Conservation (phyloP, 805 yeast genomes). For the Komagataella mondaviorum region DNA sequence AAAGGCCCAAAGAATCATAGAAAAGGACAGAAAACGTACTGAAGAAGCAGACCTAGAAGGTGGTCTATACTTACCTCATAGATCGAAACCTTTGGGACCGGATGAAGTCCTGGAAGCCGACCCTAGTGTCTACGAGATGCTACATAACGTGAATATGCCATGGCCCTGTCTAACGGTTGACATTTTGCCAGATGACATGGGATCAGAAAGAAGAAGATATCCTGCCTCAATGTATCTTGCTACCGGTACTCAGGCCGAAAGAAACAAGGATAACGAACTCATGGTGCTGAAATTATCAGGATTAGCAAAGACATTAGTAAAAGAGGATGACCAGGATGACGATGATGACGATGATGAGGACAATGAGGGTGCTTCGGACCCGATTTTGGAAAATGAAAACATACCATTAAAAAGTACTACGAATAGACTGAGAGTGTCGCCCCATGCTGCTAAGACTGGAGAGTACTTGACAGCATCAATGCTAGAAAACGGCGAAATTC, state of each 20-base stretch:
- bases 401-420: constrained; percentile 72
- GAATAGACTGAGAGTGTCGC: constrained; percentile 77
- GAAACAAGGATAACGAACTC: constrained; percentile 79
- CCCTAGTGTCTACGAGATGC: constrained; percentile 91
- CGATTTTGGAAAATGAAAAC: constrained; percentile 78
- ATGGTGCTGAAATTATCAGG: constrained; percentile 74
- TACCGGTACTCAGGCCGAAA: constrained; percentile 89
- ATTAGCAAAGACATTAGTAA: constrained; percentile 74
- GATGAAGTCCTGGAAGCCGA: constrained; percentile 96
- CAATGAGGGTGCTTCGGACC: constrained; percentile 63
- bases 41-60: constrained; percentile 21
- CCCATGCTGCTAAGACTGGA: constrained; percentile 58
- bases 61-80: constrained; percentile 72
- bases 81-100: constrained; percentile 82
- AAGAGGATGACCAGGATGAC: constrained; percentile 66
- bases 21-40: constrained; percentile 20
- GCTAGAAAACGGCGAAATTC: constrained; percentile 84
- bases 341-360: constrained; percentile 64
- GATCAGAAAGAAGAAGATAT: constrained; percentile 76
- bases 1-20: constrained; percentile 25
- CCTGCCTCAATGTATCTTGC: constrained; percentile 81
- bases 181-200: constrained; percentile 73
- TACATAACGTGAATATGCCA: constrained; percentile 84
- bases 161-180: constrained; percentile 97
- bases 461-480: constrained; percentile 81